Conservation (phyloP, 106 monocot species). For the Platanthera guangdongensis region DNA sequence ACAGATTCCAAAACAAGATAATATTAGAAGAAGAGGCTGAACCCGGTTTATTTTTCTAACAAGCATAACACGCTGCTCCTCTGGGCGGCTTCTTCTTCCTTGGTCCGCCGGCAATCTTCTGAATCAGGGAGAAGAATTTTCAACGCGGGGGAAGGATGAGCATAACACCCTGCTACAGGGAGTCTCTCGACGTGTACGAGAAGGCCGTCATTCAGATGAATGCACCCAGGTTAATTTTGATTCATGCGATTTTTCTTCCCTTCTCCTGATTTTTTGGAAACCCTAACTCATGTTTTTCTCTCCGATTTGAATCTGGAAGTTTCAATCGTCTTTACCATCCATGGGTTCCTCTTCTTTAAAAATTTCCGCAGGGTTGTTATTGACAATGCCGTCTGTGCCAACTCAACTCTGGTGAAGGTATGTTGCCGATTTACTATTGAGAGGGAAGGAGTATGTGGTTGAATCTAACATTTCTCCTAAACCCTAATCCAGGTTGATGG, state of each 20-base stretch:
- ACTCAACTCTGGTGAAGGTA: slow-evolving; percentile 49
- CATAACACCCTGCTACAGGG: slow-evolving; percentile 20
- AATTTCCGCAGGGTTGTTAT: slow-evolving; percentile 44
- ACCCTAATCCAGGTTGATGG: slow-evolving; percentile 41
- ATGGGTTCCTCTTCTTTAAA: neutral
- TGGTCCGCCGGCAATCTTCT: neutral
- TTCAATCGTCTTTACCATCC: neutral
- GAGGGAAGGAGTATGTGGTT: neutral
- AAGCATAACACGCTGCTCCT: neutral
- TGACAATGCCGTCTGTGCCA: slow-evolving; percentile 49
- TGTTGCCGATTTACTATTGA: neutral
- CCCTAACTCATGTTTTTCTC: neutral
- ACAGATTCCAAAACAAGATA: no score
- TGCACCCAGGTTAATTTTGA: slow-evolving; percentile 37
- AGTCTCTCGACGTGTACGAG: slow-evolving; percentile 50
- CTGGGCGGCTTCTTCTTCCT: neutral
- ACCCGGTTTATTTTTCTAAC: no score
- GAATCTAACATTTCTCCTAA: neutral
- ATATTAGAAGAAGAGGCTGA: no score
- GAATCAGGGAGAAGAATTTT: neutral
- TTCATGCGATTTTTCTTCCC: neutral
- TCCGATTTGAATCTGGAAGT: neutral
- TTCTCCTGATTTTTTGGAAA: neutral
- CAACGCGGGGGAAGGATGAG: slow-evolving; percentile 16
- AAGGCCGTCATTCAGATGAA: slow-evolving; percentile 61